Conservation (phyloP, 2,329 filamentous ascomycete genomes). For the Sporothrix brasiliensis region DNA sequence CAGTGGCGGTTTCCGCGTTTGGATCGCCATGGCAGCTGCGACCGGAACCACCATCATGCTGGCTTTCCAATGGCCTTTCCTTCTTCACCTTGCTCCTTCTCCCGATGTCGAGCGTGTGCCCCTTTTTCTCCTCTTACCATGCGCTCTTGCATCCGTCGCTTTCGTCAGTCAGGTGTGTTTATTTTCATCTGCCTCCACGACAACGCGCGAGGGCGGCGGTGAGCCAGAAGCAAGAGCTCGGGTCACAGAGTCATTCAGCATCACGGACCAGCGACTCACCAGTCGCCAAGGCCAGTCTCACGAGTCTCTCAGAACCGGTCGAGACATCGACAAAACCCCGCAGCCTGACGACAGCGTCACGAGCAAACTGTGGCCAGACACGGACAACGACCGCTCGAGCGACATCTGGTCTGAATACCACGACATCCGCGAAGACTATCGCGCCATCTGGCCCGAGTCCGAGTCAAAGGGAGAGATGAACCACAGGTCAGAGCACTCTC, state of each 20-base stretch:
- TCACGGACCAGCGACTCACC: neutral
- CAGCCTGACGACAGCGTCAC: neutral
- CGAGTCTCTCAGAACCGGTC: neutral
- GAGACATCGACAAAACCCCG: neutral
- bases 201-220: neutral
- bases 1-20: neutral
- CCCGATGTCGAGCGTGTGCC: neutral
- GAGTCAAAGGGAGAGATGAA: neutral
- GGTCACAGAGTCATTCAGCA: neutral
- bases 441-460: neutral
- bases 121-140: neutral
- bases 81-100: neutral
- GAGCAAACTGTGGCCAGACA: neutral
- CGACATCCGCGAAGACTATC: neutral
- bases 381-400: neutral
- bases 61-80: neutral
- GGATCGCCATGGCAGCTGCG: conserved; percentile 9
- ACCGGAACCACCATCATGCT: neutral
- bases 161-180: conserved; percentile 7
- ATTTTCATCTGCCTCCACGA: conserved; percentile 17
- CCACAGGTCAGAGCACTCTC: neutral
- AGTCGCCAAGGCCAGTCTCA: neutral
- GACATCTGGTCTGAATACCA: neutral
- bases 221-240: neutral
- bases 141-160: neutral